Evolutionary conservation across 768 basidiomycete genomes (phyloP).

Genomic region (Boletellus ananas): DNA sequence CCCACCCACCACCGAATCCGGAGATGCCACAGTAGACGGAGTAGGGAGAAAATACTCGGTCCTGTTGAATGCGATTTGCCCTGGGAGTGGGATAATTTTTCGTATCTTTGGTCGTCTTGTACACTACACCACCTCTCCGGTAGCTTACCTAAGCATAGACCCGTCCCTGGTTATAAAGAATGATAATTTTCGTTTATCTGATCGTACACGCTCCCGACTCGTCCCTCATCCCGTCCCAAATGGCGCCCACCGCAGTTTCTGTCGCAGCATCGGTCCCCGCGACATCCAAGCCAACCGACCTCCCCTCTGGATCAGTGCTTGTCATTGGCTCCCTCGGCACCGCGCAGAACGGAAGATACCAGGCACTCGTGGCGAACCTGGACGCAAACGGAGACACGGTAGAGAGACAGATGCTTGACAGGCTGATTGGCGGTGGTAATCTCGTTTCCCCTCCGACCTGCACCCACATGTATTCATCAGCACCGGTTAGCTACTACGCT

Average conservation of each 20-base stretch:
- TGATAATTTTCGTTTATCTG: background rate
- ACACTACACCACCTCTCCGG: background rate
- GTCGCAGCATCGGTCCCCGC: constrained; percentile 14
- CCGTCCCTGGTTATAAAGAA: constrained; percentile 20
- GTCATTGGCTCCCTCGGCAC: constrained; percentile 77
- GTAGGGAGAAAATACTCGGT: background rate
- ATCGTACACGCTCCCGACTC: background rate
- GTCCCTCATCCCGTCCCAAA: constrained; percentile 20
- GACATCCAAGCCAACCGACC: constrained; percentile 16
- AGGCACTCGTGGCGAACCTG: constrained; percentile 59
- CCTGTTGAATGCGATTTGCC: constrained; percentile 3
- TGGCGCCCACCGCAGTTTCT: constrained; percentile 63
- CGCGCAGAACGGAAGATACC: constrained; percentile 77
- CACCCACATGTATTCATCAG: background rate
- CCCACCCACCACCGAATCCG: constrained; percentile 33
- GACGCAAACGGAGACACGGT: constrained; percentile 48
- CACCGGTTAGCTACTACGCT: constrained; percentile 52
- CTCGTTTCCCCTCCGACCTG: constrained; percentile 1
- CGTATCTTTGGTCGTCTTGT: constrained; percentile 1
- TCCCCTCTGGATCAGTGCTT: constrained; percentile 48
- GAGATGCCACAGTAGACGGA: constrained; percentile 28
- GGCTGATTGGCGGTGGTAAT: constrained; percentile 75
- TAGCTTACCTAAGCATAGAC: constrained; percentile 19
- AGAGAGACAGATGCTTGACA: constrained; percentile 79
- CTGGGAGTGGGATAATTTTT: constrained; percentile 1